phyloP scores from a whole-genome alignment of 768 basidiomycete genomes.

The Rhodotorula babjevae region DNA sequence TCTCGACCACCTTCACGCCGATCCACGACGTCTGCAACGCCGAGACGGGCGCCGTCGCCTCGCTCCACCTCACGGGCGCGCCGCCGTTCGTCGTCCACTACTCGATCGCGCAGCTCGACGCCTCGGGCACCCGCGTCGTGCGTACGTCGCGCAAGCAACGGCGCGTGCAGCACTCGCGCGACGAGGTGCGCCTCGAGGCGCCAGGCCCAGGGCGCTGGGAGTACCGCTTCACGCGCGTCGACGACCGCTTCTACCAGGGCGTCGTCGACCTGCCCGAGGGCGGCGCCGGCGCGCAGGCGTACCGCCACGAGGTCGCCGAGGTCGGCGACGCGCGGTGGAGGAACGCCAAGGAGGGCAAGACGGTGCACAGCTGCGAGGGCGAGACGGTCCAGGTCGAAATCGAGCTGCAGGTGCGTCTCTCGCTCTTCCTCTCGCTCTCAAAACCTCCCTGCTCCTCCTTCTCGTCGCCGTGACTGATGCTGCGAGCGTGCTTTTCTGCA shows the following conservation, averaged over 20 bases:
- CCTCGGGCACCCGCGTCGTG: not conserved
- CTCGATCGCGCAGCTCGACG: conserved; percentile 10
- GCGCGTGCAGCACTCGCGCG: conserved; percentile 20
- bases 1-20: conserved; percentile 25
- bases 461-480: not conserved
- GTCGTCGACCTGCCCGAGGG: not conserved
- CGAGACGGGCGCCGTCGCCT: conserved; percentile 23
- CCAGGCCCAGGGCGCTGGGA: conserved; percentile 33
- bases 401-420: conserved; percentile 61
- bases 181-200: conserved; percentile 24
- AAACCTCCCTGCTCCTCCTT: too few relatives aligned
- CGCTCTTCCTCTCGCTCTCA: not conserved
- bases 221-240: conserved; percentile 29
- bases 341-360: conserved; percentile 23
- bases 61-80: conserved; percentile 32
- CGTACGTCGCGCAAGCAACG: not conserved
- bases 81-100: conserved; percentile 36
- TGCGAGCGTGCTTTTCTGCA: conserved; percentile 43
- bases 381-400: conserved; percentile 69
- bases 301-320: conserved; percentile 16
- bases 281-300: not conserved
- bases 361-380: conserved; percentile 64
- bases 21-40: conserved; percentile 34
- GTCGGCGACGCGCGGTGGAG: conserved; percentile 30
- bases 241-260: conserved; percentile 36